Conservation (phyloP, 306 rosid species). For the Prunus fruticosa region DNA sequence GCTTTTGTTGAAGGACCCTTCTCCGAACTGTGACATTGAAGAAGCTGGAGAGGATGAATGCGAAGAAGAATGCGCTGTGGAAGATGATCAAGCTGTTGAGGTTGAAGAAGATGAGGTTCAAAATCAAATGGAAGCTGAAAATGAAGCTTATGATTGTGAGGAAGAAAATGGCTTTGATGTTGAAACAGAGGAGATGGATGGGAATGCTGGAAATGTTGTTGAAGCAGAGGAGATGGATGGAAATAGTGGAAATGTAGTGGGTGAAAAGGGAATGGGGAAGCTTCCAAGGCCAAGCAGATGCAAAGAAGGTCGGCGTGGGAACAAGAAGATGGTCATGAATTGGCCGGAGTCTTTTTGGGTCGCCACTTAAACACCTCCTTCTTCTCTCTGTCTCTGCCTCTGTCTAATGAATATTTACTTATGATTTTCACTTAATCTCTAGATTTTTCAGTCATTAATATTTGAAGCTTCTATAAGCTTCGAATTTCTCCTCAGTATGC, state of each 20-base stretch:
- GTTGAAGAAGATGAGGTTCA: neutral
- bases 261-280: slow-evolving; percentile 38
- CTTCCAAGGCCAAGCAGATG: slow-evolving; percentile 51
- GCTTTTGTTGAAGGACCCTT: slow-evolving; percentile 21
- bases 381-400: slow-evolving; percentile 17
- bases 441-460: slow-evolving; percentile 24
- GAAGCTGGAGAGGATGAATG: slow-evolving; percentile 2
- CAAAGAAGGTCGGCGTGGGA: slow-evolving; percentile 55
- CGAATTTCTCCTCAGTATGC: slow-evolving; percentile 30
- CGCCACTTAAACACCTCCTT: slow-evolving; percentile 15
- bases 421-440: neutral
- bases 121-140: neutral
- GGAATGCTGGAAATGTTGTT: neutral
- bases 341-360: slow-evolving; percentile 45
- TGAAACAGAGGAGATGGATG: slow-evolving; percentile 3
- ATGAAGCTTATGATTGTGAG: neutral
- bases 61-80: slow-evolving; percentile 6
- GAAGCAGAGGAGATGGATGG: slow-evolving; percentile 39
- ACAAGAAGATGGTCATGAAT: slow-evolving; percentile 24
- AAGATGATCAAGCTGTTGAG: neutral
- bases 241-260: slow-evolving; percentile 33
- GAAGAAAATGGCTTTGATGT: neutral
- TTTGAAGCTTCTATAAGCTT: slow-evolving; percentile 29
- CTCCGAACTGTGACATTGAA: neutral
- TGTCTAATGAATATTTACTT: slow-evolving; percentile 1